Percentiles rank a stretch among this genome's conserved stretches.
These are phyloP conservation scores for Thermothielavioides terrestris DNA, from an alignment of 495 filamentous ascomycete species.

Conservation along the genomic window DNA sequence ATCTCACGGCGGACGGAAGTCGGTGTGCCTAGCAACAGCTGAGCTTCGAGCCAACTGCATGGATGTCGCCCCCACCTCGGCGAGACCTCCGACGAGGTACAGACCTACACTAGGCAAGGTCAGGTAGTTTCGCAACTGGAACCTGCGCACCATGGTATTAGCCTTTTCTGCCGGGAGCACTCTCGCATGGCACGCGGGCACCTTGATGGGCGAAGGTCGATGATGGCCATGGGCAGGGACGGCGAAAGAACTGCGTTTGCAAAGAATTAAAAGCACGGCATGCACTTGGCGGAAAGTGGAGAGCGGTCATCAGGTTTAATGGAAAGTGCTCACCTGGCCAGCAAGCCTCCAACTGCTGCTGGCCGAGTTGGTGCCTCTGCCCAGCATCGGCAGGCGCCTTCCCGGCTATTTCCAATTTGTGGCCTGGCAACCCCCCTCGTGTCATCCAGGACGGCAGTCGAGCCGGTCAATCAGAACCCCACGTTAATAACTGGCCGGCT, in stretches of 20 bases:
- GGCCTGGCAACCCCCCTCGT: background rate
- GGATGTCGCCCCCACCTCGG: too few relatives aligned
- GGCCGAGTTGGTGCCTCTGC: background rate
- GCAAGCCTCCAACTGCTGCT: background rate
- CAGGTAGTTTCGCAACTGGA: background rate
- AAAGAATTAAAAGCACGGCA: background rate
- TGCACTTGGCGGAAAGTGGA: background rate
- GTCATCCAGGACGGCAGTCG: slow-evolving; percentile 8
- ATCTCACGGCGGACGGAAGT: too few relatives aligned
- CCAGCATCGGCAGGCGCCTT: slow-evolving; percentile 10
- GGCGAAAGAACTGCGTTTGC: background rate
- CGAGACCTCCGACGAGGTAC: background rate
- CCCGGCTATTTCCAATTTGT: slow-evolving; percentile 1
- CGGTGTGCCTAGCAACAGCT: too few relatives aligned
- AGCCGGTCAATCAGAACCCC: slow-evolving; percentile 11
- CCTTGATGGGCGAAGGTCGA: background rate
- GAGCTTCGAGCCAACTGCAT: too few relatives aligned
- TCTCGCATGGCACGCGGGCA: background rate
- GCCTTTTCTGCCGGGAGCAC: slow-evolving; percentile 1
- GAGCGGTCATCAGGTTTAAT: slow-evolving; percentile 9
- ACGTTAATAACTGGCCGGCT: slow-evolving; percentile 11
- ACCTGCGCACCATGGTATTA: background rate
- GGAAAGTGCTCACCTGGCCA: slow-evolving; percentile 11
- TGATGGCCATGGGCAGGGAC: background rate
- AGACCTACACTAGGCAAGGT: background rate